A percentile compares a stretch with the other conserved stretches of the same genome.
These are phyloP conservation scores for Apiospora arundinis DNA, from an alignment of 2,329 filamentous ascomycete species.

Conservation along the genomic window DNA sequence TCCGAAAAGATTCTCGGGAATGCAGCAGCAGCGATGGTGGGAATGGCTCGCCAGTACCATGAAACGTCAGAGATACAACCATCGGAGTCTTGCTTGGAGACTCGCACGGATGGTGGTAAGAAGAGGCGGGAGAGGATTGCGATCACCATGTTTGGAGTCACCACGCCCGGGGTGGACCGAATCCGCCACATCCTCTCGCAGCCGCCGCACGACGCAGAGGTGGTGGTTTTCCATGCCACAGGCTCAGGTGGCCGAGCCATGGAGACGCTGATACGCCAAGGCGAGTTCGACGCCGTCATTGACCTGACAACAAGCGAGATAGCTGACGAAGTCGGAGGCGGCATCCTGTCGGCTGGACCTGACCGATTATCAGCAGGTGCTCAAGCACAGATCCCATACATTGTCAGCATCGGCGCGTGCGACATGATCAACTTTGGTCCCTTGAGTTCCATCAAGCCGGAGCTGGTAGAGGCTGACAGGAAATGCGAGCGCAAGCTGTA, in stretches of 20 bases:
- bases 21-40: constrained; percentile 65
- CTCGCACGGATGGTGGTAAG: not conserved
- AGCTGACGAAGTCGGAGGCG: constrained; percentile 67
- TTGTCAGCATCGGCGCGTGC: constrained; percentile 57
- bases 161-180: constrained; percentile 67
- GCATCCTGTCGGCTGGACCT: constrained; percentile 65
- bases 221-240: constrained; percentile 73
- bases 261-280: constrained; percentile 67
- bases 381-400: constrained; percentile 60
- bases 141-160: constrained; percentile 79
- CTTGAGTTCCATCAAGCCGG: constrained; percentile 48
- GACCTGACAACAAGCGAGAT: constrained; percentile 78
- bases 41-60: constrained; percentile 58
- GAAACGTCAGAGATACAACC: not conserved
- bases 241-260: constrained; percentile 72
- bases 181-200: constrained; percentile 57
- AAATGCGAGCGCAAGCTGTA: constrained; percentile 60
- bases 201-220: constrained; percentile 54
- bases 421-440: constrained; percentile 73
- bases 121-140: constrained; percentile 58
- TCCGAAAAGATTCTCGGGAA: constrained; percentile 65
- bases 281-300: constrained; percentile 67
- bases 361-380: constrained; percentile 63
- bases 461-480: constrained; percentile 46
- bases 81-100: not conserved